phyloP scores from a whole-genome alignment of 306 rosid genomes.

The Dalbergia cochinchinensis region DNA sequence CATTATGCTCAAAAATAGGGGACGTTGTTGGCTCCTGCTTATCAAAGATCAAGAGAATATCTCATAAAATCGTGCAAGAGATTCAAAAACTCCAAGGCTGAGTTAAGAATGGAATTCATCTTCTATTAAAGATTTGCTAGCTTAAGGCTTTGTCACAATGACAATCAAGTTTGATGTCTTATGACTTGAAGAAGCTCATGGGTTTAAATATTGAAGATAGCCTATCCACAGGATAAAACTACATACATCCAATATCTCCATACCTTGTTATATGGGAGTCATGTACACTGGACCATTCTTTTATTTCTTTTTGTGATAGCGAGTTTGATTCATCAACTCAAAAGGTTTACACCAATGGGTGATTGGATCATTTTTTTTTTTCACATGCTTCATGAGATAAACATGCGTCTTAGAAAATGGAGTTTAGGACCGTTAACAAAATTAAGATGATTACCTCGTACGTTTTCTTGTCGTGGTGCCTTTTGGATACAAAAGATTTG shows the following conservation, averaged over 20 bases:
- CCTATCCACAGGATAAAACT: no score
- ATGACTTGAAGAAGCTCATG: no score
- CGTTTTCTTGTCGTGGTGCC: slow-evolving; percentile 40
- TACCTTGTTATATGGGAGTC: no score
- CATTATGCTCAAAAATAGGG: slow-evolving; percentile 23
- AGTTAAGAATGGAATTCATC: background rate
- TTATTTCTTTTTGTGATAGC: no score
- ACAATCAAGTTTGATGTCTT: no score
- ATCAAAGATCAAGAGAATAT: slow-evolving; percentile 19
- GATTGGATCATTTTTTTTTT: background rate
- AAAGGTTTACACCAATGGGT: background rate
- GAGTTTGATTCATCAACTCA: background rate
- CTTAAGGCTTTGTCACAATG: no score
- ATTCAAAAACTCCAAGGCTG: background rate
- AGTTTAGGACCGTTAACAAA: slow-evolving; percentile 16
- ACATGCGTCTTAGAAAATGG: background rate
- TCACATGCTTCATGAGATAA: background rate
- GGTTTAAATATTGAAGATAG: no score
- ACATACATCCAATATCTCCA: no score
- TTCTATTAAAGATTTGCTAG: background rate
- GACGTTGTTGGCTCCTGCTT: slow-evolving; percentile 44
- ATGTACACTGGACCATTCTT: no score
- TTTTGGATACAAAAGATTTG: slow-evolving; percentile 49
- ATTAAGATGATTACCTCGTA: slow-evolving; percentile 39
- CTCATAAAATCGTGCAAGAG: slow-evolving; percentile 1